Conservation (phyloP, 2,329 filamentous ascomycete genomes). For the Aspergillus ibericus region DNA sequence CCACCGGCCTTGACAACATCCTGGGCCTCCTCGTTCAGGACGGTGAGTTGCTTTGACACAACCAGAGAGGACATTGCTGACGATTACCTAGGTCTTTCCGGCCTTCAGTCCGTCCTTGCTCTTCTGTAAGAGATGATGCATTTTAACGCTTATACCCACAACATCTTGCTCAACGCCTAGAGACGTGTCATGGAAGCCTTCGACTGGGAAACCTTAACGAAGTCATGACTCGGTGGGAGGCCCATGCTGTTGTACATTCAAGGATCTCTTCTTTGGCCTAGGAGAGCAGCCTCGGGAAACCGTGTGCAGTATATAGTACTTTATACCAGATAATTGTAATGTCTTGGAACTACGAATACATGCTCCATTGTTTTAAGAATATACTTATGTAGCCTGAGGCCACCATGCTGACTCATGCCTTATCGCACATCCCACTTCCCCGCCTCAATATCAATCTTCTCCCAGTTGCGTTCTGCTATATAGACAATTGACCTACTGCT, state of each 20-base stretch:
- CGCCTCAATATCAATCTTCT: constrained; percentile 4
- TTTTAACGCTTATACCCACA: not conserved
- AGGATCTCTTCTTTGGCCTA: constrained; percentile 4
- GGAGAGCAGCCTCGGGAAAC: not conserved
- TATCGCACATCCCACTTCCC: constrained; percentile 7
- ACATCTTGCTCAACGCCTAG: not conserved
- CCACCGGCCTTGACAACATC: constrained; percentile 14
- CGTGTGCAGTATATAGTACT: constrained; percentile 3
- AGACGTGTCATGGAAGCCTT: constrained; percentile 6
- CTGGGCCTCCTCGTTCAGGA: constrained; percentile 9
- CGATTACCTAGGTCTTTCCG: constrained; percentile 5
- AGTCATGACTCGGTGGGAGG: constrained; percentile 9
- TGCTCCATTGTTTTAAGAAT: not conserved
- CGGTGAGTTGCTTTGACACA: constrained; percentile 9
- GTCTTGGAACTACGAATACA: not conserved
- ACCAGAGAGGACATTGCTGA: constrained; percentile 1
- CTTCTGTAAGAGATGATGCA: not conserved
- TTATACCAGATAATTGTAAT: constrained; percentile 2
- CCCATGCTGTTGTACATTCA: constrained; percentile 3
- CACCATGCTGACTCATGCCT: constrained; percentile 1
- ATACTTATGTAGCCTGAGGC: not conserved
- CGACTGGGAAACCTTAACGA: constrained; percentile 1
- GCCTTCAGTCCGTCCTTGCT: constrained; percentile 8
- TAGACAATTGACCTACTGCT: constrained; percentile 12
- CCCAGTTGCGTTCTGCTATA: not conserved